Evolutionary conservation across 2,329 filamentous ascomycete species (phyloP).

Genomic region (Claviceps sp.): DNA sequence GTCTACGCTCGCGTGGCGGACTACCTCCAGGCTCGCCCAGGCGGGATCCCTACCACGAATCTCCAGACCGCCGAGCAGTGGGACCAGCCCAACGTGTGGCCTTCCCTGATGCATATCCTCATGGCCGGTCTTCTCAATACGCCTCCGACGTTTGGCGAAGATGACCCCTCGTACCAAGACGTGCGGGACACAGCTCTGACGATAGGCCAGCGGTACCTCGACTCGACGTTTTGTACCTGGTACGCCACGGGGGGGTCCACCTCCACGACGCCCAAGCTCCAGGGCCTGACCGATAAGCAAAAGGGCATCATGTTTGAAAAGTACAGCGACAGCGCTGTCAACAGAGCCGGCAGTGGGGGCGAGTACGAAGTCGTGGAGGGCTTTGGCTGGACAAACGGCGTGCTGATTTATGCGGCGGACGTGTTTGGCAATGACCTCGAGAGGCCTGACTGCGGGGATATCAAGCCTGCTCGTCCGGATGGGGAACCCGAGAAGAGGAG

Average conservation of each 20-base stretch:
- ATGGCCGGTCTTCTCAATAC: slow-evolving; percentile 49
- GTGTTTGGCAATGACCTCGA: slow-evolving; percentile 42
- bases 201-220: slow-evolving; percentile 52
- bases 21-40: slow-evolving; percentile 37
- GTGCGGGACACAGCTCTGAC: slow-evolving; percentile 42
- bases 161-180: slow-evolving; percentile 39
- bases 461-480: slow-evolving; percentile 27
- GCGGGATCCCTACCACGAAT: slow-evolving; percentile 51
- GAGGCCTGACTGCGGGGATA: slow-evolving; percentile 41
- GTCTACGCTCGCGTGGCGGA: slow-evolving; percentile 39
- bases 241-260: slow-evolving; percentile 52
- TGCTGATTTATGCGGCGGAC: slow-evolving; percentile 53
- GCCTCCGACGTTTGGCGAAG: slow-evolving; percentile 38
- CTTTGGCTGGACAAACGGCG: slow-evolving; percentile 59
- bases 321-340: slow-evolving; percentile 47
- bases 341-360: slow-evolving; percentile 49
- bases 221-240: slow-evolving; percentile 59
- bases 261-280: slow-evolving; percentile 34
- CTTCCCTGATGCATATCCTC: slow-evolving; percentile 50
- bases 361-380: slow-evolving; percentile 59
- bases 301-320: slow-evolving; percentile 58
- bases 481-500: slow-evolving; percentile 11
- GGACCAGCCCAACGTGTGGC: slow-evolving; percentile 61
- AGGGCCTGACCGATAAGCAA: slow-evolving; percentile 27
- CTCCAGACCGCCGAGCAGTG: slow-evolving; percentile 50